Conservation (phyloP, 73 alveolate species). For the Blepharisma stoltei region DNA sequence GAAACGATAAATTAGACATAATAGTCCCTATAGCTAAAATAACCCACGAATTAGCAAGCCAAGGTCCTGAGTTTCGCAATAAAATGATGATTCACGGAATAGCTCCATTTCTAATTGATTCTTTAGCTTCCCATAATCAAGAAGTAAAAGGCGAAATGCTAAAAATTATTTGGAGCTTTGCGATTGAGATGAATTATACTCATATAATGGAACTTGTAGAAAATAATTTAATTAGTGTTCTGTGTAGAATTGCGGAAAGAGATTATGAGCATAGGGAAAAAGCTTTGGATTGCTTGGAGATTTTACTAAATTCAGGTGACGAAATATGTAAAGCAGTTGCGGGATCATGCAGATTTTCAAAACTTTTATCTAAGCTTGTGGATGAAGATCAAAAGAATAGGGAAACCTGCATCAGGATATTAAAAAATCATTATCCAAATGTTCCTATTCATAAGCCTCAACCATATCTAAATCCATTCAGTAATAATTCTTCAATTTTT, state of each 20-base stretch:
- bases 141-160: not conserved
- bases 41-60: not conserved
- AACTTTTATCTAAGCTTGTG: not conserved
- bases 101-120: not conserved
- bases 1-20: not conserved
- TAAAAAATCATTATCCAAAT: not conserved
- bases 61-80: not conserved
- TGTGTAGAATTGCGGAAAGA: conserved; percentile 7
- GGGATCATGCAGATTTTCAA: conserved; percentile 23
- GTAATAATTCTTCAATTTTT: not conserved
- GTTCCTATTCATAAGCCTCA: not conserved
- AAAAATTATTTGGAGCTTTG: not conserved
- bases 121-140: not conserved
- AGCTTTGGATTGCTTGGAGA: not conserved
- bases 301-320: not conserved
- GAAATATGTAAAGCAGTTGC: conserved; percentile 11
- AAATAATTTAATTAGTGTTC: conserved; percentile 1
- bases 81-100: not conserved
- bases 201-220: conserved; percentile 17
- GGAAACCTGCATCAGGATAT: not conserved
- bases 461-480: not conserved
- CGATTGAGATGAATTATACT: not conserved
- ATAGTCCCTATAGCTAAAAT: not conserved
- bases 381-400: not conserved
- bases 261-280: not conserved